These are phyloP conservation scores for Boletus speciosus DNA, from an alignment of 768 basidiomycete species.

Conservation along the genomic window DNA sequence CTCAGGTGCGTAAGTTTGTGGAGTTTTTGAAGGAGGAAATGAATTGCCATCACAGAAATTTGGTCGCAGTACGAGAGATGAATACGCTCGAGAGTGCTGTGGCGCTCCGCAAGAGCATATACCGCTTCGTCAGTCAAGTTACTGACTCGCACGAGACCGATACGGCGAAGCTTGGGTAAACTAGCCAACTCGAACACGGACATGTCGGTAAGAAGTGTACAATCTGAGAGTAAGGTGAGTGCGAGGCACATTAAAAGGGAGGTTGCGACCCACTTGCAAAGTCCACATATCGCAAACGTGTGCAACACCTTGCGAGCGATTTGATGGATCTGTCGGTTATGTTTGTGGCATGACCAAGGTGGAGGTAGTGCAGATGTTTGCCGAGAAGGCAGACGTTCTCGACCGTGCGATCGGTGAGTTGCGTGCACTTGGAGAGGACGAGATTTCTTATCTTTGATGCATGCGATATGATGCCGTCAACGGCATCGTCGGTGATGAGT, in stretches of 20 bases:
- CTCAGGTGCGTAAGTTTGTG: conserved; percentile 91
- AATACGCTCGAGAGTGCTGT: conserved; percentile 87
- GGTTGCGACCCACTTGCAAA: conserved; percentile 73
- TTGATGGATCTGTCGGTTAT: conserved; percentile 90
- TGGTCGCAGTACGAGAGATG: conserved; percentile 98
- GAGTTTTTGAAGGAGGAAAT: conserved; percentile 86
- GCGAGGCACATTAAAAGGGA: background rate
- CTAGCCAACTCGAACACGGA: conserved; percentile 88
- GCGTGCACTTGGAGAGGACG: conserved; percentile 78
- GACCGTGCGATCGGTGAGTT: conserved; percentile 78
- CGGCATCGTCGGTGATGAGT: conserved; percentile 74
- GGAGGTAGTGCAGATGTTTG: conserved; percentile 91
- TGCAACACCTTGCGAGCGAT: conserved; percentile 80
- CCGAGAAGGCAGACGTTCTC: conserved; percentile 84
- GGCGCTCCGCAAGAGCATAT: conserved; percentile 80
- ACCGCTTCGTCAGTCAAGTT: conserved; percentile 94
- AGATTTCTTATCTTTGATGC: conserved; percentile 84
- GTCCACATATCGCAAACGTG: conserved; percentile 90
- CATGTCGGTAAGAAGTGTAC: conserved; percentile 84
- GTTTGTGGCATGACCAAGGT: conserved; percentile 85
- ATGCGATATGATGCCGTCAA: conserved; percentile 78
- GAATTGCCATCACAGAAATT: conserved; percentile 86
- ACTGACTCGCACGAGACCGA: conserved; percentile 90
- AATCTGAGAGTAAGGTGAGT: conserved; percentile 50
- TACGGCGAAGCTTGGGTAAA: conserved; percentile 85